Base-by-base conservation (phyloP, 2,329 filamentous ascomycete species). In the Aureobasidium sp. region DNA sequence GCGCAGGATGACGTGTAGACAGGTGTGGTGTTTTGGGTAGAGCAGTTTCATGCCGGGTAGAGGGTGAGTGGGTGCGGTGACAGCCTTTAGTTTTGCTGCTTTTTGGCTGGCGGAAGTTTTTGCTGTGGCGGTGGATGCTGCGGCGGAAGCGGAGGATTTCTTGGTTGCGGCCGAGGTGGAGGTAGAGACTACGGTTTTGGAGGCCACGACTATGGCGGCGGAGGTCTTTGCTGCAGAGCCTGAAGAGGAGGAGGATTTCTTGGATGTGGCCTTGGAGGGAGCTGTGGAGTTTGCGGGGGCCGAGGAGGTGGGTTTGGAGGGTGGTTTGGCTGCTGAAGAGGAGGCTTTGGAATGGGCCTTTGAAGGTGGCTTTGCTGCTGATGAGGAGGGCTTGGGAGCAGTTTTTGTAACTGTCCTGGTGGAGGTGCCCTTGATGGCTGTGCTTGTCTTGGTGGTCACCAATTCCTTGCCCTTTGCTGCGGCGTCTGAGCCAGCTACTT, bases 1-100 rank as follows among this genome's bases (percentile, higher is more conserved):
- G 25, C 67, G 65, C 25, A 61, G 65, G 63, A 71, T 70, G 45
- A 71, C 61, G 60, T 71, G 69, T 33, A 71, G 61, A 31, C 67
- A 66, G 11, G 69, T 70, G 59, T 70, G 67, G 17, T 65, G 31
- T 42, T 60, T 49, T 6, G 68, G 65, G 54, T 67, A 69, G 58
- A 71, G 64, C 61, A 68, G 69, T 21, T 69, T 68, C 19, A 64
- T 62, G n/a, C 69, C 69, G 0, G 55, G 42, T 2, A 58, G 25
- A 2, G 43, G 55, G 11, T 19, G 17, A 0, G 17, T 21, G 1
- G 64, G 64, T 21, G 62, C 62, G 2, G 67, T 51, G 10, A 61
- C 50, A 0, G 37, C 25, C 8, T 61, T 61, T 6, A 31, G 3
- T 5, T 46, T 57, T 21, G 55, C 27, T 8, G 35, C 21, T 38